Base-by-base conservation (phyloP, 768 basidiomycete species). In the Pisolithus albus region DNA sequence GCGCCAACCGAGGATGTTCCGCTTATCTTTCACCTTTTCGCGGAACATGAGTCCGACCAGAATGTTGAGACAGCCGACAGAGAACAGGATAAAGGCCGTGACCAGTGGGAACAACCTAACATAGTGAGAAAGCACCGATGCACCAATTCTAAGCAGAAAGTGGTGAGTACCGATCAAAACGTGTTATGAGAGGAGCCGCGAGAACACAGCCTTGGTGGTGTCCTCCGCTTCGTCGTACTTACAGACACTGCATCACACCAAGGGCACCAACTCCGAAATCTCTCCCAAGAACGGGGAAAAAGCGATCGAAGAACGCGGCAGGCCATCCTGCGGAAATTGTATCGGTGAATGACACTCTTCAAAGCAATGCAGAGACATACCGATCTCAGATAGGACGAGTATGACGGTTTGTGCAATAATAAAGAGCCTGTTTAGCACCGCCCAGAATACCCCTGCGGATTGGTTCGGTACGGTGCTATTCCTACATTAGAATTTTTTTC, bases 391-490 rank as follows among this genome's bases (percentile, higher is more conserved):
- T 26, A 67, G 66, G 54, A 92, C 70, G 49, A 95, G 81, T 48
- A 89, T 75, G 60, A 93, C 64, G 47, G 82, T 77, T 66, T 92
- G 85, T 70, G 87, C 83, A 51, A 90, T 75, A 68, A 93, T 88
- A 62, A 95, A 77, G n/a, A 95, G 70, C 41, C 86, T 82, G 59
- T 89, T 84, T 52, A 93, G 76, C 42, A 93, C 81, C 2, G 90
- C 86, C 89, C 92, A 96, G 70, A 96, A 95, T 21, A 84, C 81
- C 24, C 93, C 93, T 7, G 90, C 93, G 43, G 91, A 75, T 66
- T 95, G 92, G 69, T 92, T 91, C 3, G 92, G 92, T n/a, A 96
- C 88, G 0, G 91, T 90, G 67, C 84, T 88, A 49, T 84, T 80
- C 60, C 76, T 81, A 30, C 19, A 32, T 46, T 42, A 58, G 42